A percentile compares a stretch with the other conserved stretches of the same genome.
These are phyloP conservation scores for Oxyria digyna DNA, from an alignment of 148 eudicot genomes.

Conservation along the genomic window DNA sequence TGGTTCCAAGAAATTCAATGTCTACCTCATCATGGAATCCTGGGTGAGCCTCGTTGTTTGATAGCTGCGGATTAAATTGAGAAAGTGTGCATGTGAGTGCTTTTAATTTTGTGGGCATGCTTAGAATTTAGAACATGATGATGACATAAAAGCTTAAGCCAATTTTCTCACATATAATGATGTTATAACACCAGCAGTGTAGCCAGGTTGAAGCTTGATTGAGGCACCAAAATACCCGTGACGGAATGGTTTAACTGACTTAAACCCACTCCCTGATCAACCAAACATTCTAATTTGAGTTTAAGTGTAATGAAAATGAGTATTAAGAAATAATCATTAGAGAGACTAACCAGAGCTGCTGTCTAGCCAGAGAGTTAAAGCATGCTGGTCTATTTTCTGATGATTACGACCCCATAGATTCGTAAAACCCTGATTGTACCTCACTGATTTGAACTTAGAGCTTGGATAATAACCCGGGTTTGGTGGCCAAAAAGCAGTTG, in stretches of 20 bases:
- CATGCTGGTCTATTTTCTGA: conserved; percentile 47
- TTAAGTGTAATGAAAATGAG: neutral
- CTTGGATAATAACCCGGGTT: conserved; percentile 81
- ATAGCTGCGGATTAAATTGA: conserved; percentile 59
- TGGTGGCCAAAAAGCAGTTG: conserved; percentile 53
- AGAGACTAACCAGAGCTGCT: conserved; percentile 44
- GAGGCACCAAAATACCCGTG: conserved; percentile 87
- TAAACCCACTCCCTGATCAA: conserved; percentile 82
- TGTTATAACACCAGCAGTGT: conserved; percentile 95
- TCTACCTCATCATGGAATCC: conserved; percentile 43
- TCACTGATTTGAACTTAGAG: conserved; percentile 45
- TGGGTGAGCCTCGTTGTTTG: conserved; percentile 83
- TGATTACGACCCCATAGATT: conserved; percentile 87
- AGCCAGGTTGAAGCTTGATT: conserved; percentile 76
- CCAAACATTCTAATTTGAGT: neutral
- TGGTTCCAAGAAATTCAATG: conserved; percentile 27
- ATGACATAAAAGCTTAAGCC: too few species aligned
- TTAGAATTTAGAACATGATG: too few species aligned
- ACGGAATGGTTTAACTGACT: conserved; percentile 67
- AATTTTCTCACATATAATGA: conserved; percentile 61
- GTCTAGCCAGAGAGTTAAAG: conserved; percentile 74
- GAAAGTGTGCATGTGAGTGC: too few species aligned
- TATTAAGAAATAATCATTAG: neutral
- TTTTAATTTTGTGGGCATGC: too few species aligned
- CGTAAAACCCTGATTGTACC: conserved; percentile 46